Evolutionary conservation across 495 filamentous ascomycete species (phyloP), one percentile per base, ranked within the genome.

Genomic region (Aspergillus ostianus): DNA sequence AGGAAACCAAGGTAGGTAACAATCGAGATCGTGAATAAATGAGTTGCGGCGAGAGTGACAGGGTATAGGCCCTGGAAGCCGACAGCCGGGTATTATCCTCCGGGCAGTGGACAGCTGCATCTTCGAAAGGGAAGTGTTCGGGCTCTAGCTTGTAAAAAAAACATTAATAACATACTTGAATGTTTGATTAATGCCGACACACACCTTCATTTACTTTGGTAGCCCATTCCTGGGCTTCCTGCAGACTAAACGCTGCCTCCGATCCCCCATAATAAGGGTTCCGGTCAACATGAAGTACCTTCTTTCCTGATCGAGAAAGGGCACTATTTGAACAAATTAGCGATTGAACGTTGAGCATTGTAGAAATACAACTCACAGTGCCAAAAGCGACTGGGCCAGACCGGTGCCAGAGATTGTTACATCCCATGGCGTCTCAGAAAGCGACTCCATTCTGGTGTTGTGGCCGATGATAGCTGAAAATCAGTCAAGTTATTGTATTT

Each of bases 391-490:
- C 72, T 97, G 90, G 64, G 86, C 82, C 62, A 98, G 72, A 51
- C 92, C 94, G 53, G 94, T 98, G 62, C 95, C 95, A 61, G 85
- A 83, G 62, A 98, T 91, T 57, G 94, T 79, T 65, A 95, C 86
- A 78, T 98, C 94, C 95, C 95, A 98, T 50, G 81, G 76, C 30
- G 90, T 91, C 53, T 88, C 87, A 70, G 85, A 76, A 57, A 96
- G 80, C 50, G 88, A 85, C 64, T 95, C 91, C 91, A 96, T 97
- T 57, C 27, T 70, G 64, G 55, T 57, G 29, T 51, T 47, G 57
- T 52, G 59, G 58, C 58, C 58, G 58, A 62, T 64, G 23, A 69
- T 60, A 63, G 62, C 58, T 61, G 57, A 52, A 54, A 48, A 69
- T 63, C 62, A 70, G 68, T 57, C 55, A 49, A 64, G 64, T 60